A percentile compares a stretch with the other conserved stretches of the same genome.
These are phyloP conservation scores for Talaromyces atroroseus DNA, from an alignment of 2,329 filamentous ascomycete species.

Conservation along the genomic window DNA sequence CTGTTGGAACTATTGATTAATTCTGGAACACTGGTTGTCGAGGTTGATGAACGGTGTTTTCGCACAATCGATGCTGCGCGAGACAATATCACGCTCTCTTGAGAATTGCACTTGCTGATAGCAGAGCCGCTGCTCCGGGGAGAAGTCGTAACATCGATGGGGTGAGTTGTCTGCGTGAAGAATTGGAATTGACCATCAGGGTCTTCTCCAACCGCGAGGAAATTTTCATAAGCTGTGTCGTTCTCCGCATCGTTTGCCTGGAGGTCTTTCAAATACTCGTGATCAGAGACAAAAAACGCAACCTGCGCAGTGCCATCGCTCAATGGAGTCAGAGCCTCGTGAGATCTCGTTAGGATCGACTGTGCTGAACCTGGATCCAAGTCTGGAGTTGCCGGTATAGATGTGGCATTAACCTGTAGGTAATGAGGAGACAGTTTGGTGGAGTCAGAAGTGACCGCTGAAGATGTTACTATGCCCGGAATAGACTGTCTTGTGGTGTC, in stretches of 20 bases:
- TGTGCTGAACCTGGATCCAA: slow-evolving; percentile 29
- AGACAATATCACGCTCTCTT: slow-evolving; percentile 52
- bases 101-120: slow-evolving; percentile 53
- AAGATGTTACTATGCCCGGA: not conserved
- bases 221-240: slow-evolving; percentile 36
- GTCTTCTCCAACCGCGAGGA: slow-evolving; percentile 39
- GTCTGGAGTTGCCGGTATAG: slow-evolving; percentile 26
- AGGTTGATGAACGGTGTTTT: slow-evolving; percentile 44
- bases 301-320: slow-evolving; percentile 23
- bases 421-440: slow-evolving; percentile 13
- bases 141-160: slow-evolving; percentile 34
- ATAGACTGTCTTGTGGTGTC: slow-evolving; percentile 23
- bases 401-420: slow-evolving; percentile 20
- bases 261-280: slow-evolving; percentile 29
- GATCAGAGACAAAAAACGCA: slow-evolving; percentile 20
- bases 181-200: slow-evolving; percentile 46
- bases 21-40: slow-evolving; percentile 42
- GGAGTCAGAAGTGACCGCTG: slow-evolving; percentile 6
- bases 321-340: slow-evolving; percentile 27
- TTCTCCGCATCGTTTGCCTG: slow-evolving; percentile 29
- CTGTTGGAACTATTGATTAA: slow-evolving; percentile 37
- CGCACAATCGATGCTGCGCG: slow-evolving; percentile 43
- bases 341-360: slow-evolving; percentile 22
- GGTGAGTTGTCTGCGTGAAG: slow-evolving; percentile 37
- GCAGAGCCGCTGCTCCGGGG: slow-evolving; percentile 47